phyloP scores from a whole-genome alignment of 306 rosid genomes.

The Alnus glutinosa region DNA sequence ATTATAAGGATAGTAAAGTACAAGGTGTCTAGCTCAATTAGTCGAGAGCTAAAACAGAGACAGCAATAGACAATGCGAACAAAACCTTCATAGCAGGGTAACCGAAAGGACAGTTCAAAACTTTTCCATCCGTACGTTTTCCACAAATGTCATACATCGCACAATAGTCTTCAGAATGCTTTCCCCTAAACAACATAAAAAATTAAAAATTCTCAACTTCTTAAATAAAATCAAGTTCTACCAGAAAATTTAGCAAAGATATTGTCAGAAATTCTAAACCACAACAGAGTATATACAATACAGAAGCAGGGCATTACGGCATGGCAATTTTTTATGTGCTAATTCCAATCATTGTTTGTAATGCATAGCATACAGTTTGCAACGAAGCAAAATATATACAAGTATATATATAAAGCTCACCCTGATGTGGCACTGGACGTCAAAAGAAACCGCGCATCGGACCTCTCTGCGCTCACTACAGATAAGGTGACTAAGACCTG shows the following conservation, averaged over 20 bases:
- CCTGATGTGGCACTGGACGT: conserved; percentile 42
- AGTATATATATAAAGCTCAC: conserved; percentile 22
- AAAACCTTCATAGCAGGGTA: conserved; percentile 77
- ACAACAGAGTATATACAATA: neutral
- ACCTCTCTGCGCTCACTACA: conserved; percentile 41
- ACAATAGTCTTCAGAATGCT: conserved; percentile 72
- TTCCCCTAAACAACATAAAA: conserved; percentile 42
- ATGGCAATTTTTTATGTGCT: neutral
- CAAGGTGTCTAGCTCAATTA: neutral
- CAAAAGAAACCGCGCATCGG: conserved; percentile 46
- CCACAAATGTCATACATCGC: conserved; percentile 93
- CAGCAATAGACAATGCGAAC: conserved; percentile 17
- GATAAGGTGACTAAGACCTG: conserved; percentile 55
- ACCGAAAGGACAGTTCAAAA: conserved; percentile 77
- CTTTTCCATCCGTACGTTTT: conserved; percentile 76
- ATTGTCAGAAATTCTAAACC: neutral
- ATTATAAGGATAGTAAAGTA: neutral
- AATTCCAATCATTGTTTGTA: neutral
- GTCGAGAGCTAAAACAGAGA: neutral
- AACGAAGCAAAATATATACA: neutral
- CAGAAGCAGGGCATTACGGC: neutral
- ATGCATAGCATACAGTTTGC: neutral
- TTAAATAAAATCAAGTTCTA: neutral
- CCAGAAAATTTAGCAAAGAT: neutral
- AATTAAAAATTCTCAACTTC: conserved; percentile 3